Conservation (phyloP, 2,329 filamentous ascomycete species). For the Fusarium sp. region DNA sequence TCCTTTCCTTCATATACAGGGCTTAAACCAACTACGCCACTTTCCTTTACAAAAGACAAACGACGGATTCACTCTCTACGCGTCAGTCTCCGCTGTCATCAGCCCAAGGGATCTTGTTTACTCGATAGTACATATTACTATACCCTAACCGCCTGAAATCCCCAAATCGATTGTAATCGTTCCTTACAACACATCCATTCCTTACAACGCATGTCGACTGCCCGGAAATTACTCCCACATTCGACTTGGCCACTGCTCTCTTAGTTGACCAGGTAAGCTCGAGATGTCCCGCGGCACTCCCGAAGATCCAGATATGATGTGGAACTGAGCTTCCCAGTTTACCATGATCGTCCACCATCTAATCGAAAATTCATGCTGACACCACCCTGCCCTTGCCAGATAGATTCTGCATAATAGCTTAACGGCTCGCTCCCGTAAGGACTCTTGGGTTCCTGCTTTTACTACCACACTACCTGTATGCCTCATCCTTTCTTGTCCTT, state of each 20-base stretch:
- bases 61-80: slow-evolving; percentile 25
- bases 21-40: slow-evolving; percentile 40
- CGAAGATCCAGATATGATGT: slow-evolving; percentile 45
- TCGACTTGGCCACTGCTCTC: slow-evolving; percentile 44
- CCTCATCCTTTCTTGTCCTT: slow-evolving; percentile 40
- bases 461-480: slow-evolving; percentile 63
- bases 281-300: slow-evolving; percentile 43
- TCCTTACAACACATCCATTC: slow-evolving; percentile 38
- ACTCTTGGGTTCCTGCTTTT: slow-evolving; percentile 56
- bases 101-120: slow-evolving; percentile 30
- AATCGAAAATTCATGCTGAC: slow-evolving; percentile 43
- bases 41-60: slow-evolving; percentile 34
- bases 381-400: slow-evolving; percentile 40
- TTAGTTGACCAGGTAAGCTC: slow-evolving; percentile 44
- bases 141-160: slow-evolving; percentile 32
- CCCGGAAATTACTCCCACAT: slow-evolving; percentile 45
- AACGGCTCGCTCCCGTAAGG: slow-evolving; percentile 36
- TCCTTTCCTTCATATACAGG: slow-evolving; percentile 26
- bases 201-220: slow-evolving; percentile 39
- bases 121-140: slow-evolving; percentile 30
- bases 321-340: slow-evolving; percentile 40
- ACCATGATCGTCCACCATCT: slow-evolving; percentile 31
- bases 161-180: slow-evolving; percentile 27
- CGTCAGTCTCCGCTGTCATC: slow-evolving; percentile 19
- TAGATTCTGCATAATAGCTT: slow-evolving; percentile 39